Evolutionary conservation across 192 early-diverging fungal genomes (phyloP), one percentile per base, ranked within the genome.

Genomic region (Spinellus fusiger): DNA sequence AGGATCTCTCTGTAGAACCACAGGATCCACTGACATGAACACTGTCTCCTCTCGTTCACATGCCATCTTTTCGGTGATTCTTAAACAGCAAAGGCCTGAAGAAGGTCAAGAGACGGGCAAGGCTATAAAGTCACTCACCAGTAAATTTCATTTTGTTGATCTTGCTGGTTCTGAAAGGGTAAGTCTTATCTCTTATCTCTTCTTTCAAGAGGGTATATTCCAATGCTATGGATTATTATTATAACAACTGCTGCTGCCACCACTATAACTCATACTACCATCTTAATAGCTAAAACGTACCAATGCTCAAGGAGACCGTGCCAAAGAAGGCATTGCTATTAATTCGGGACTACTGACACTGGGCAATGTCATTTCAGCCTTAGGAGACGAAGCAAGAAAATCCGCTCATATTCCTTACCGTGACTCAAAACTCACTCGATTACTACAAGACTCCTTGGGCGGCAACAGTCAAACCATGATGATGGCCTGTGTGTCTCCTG

Each of bases 61-160:
- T 71, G 96, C 95, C 40, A 98, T 99, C 29, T 99, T 96, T 75
- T 87, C 88, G 0, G 83, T 98, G 7, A 87, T 86, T 18, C 77
- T 98, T 62, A 80, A 83, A 54, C 96, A 98, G 70, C 78, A 86
- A 27, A 73, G 68, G 25, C 61, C 78, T 38, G 70, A 76, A 38
- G 53, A 62, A 18, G 18, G 49, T 5, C 75, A 79, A 2, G 65
- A 69, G 12, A 37, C 40, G n/a, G 57, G 61, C 13, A 52, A 69
- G 62, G n/a, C 23, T 28, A 27, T 50, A 1, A 65, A 55, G 49
- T 44, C 44, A 26, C 44, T 63, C 5, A 32, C 48, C n/a, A 62
- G 61, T 31, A 99, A 98, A 77, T 94, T 99, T 62, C 89, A 95
- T 65, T 99, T 99, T 83, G 96, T 99, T 28, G 96, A 99, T 80